These are phyloP conservation scores for Diaporthe vaccinii DNA, from an alignment of 2,329 filamentous ascomycete species.

Conservation along the genomic window DNA sequence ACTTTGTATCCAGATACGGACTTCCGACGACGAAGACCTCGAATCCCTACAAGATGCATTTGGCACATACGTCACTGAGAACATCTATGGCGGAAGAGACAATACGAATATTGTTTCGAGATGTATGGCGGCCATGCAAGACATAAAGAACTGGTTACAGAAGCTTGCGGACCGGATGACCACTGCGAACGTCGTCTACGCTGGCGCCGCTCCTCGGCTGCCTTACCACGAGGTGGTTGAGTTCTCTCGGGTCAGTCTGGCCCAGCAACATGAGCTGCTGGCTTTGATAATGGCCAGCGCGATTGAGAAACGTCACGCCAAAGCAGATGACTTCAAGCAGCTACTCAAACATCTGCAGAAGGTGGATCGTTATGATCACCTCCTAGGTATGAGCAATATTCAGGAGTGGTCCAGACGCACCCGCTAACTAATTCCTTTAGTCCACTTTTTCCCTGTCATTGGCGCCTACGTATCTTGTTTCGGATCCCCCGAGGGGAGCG, in stretches of 20 bases:
- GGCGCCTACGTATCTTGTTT: constrained; percentile 83
- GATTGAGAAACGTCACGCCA: constrained; percentile 80
- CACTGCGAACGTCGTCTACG: constrained; percentile 80
- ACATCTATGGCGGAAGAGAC: constrained; percentile 65
- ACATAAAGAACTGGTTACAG: constrained; percentile 82
- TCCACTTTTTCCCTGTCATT: constrained; percentile 87
- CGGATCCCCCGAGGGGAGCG: constrained; percentile 81
- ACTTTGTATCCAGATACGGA: constrained; percentile 79
- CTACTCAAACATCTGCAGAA: constrained; percentile 78
- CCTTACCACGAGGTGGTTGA: constrained; percentile 83
- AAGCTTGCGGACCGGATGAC: constrained; percentile 82
- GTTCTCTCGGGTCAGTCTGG: constrained; percentile 83
- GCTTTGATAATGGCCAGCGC: constrained; percentile 84
- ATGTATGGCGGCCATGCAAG: constrained; percentile 82
- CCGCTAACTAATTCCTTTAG: constrained; percentile 50
- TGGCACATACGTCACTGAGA: constrained; percentile 67
- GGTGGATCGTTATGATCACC: constrained; percentile 81
- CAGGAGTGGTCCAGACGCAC: not conserved
- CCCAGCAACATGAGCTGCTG: constrained; percentile 90
- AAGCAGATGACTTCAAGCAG: constrained; percentile 78
- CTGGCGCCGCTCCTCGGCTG: constrained; percentile 62
- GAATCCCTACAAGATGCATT: constrained; percentile 64
- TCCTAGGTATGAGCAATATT: constrained; percentile 58
- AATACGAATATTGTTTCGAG: constrained; percentile 75
- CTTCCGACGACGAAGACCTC: constrained; percentile 68